These are phyloP conservation scores for Monascus ruber DNA, from an alignment of 2,329 filamentous ascomycete species.

Conservation along the genomic window DNA sequence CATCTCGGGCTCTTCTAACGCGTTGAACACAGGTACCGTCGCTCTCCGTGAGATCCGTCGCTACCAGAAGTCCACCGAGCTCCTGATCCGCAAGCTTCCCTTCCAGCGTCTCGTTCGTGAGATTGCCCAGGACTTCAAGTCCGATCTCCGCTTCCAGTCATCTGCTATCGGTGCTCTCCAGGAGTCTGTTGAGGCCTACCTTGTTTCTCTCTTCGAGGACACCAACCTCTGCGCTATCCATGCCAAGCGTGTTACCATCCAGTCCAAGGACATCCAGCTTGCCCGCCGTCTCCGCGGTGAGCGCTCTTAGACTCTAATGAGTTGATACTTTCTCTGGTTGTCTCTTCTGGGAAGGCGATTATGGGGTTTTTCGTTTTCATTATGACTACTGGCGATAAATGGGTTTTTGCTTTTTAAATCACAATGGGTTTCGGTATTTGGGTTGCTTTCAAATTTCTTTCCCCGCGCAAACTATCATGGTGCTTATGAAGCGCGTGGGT, in stretches of 20 bases:
- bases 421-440: conserved; percentile 29
- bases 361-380: conserved; percentile 23
- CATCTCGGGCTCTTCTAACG: conserved; percentile 13
- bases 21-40: conserved; percentile 54
- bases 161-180: conserved; percentile 95
- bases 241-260: conserved; percentile 98
- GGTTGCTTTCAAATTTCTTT: conserved; percentile 22
- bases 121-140: conserved; percentile 93
- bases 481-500: conserved; percentile 16
- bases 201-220: conserved; percentile 96
- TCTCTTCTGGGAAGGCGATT: conserved; percentile 30
- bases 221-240: conserved; percentile 98
- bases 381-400: conserved; percentile 34
- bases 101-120: conserved; percentile 97
- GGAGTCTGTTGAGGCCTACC: conserved; percentile 97
- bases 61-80: conserved; percentile 95
- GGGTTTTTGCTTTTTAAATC: conserved; percentile 29
- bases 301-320: conserved; percentile 54
- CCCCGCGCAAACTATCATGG: conserved; percentile 21
- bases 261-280: conserved; percentile 86
- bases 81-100: conserved; percentile 91
- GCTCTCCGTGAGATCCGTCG: conserved; percentile 97
- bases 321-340: conserved; percentile 20
- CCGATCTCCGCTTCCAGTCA: conserved; percentile 92
- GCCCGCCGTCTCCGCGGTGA: conserved; percentile 90